Evolutionary conservation across 2,329 filamentous ascomycete genomes (phyloP), one percentile per base, ranked within the genome.

Genomic region (Fusarium dimerum): DNA sequence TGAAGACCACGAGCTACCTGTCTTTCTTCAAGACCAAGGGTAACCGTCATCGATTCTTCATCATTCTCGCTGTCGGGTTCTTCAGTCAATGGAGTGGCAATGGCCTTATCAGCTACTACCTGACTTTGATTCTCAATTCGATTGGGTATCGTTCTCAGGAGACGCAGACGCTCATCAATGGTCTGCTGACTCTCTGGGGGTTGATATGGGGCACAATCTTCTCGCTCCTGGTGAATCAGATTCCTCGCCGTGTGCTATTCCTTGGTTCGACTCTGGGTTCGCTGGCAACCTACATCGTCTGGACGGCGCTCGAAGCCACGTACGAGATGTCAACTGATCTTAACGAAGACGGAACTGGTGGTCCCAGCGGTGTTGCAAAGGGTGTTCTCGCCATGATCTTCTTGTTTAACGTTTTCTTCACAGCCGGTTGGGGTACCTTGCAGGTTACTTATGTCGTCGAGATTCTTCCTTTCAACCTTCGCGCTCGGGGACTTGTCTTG

Each of bases 351-450:
- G 20, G 20, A 26, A 26, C 20, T 26, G 20, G 20, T 26, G 20
- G 20, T 26, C 20, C 20, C 4, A 56, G 54, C 9, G 38, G 43
- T 40, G 0, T 47, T 29, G 61, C 45, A 44, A 55, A 41, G 9
- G 59, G 64, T 0, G 69, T 73, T 2, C 65, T 76, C 3, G 62
- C 68, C 0, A 65, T 71, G 34, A 62, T 75, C 1, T 76, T 76
- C 29, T 64, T 73, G 18, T 76, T 69, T 50, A 70, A 68, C n/a
- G 63, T 65, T 8, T 67, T 66, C 45, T 74, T 26, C 7, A 72
- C 47, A 67, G 70, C 38, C 62, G 73, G 11, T 61, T 60, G 6
- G 68, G 62, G 1, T 58, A 26, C 69, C 6, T 59, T 74, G 17
- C 52, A 71, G 12, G 50, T 68, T 34, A 54, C 64, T 11, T 67